A percentile compares a stretch with the other conserved stretches of the same genome.
phyloP scores from a whole-genome alignment of 2,329 filamentous ascomycete genomes.

The Verticillium tricorpus region DNA sequence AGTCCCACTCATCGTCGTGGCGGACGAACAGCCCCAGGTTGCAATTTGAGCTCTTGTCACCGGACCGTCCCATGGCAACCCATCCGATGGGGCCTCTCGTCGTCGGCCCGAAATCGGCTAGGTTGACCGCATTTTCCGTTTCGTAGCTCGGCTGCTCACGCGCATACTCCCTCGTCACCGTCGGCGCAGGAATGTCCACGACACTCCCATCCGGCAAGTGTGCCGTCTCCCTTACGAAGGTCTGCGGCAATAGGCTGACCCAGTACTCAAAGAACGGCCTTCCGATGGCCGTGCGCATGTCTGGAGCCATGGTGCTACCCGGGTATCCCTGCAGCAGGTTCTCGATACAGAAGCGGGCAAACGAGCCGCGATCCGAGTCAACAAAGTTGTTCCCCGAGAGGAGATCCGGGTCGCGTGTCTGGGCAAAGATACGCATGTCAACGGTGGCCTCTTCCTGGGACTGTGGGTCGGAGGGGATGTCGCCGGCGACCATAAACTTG shows the following conservation, averaged over 20 bases:
- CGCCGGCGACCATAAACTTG: conserved; percentile 44
- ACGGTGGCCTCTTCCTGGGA: conserved; percentile 37
- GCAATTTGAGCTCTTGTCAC: conserved; percentile 3
- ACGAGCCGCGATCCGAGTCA: conserved; percentile 18
- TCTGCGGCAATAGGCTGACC: conserved; percentile 19
- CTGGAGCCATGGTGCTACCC: conserved; percentile 27
- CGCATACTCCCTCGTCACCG: neutral
- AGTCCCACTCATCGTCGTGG: conserved; percentile 2
- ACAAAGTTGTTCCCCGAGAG: conserved; percentile 21
- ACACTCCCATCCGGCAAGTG: conserved; percentile 16
- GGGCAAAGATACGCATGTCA: conserved; percentile 38
- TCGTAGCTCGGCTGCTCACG: neutral
- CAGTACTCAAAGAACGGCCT: conserved; percentile 9
- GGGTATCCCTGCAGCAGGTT: conserved; percentile 35
- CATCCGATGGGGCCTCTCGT: neutral
- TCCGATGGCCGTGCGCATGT: conserved; percentile 27
- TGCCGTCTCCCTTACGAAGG: conserved; percentile 14
- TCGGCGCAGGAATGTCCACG: conserved; percentile 2
- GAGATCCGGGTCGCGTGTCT: conserved; percentile 28
- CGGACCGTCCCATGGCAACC: neutral
- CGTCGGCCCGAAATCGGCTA: neutral
- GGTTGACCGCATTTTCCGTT: neutral
- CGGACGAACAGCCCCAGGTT: conserved; percentile 4
- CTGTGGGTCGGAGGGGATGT: conserved; percentile 16
- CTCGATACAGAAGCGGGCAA: conserved; percentile 29